Evolutionary conservation across 169 alveolate genomes (phyloP).

Genomic region (Babesia ovis): DNA sequence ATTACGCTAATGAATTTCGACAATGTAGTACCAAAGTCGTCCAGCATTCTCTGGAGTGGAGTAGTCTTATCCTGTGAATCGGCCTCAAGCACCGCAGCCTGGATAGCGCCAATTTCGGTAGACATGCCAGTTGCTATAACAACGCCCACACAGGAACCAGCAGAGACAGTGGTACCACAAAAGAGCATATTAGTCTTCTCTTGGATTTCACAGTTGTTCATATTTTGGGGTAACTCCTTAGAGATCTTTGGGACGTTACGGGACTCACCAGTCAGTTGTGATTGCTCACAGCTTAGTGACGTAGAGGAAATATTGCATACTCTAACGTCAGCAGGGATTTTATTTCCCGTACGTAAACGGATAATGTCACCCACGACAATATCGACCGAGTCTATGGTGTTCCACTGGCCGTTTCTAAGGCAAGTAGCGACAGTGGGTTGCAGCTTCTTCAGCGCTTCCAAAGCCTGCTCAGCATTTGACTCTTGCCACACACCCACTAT

Average conservation of each 20-base stretch:
- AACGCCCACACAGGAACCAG: constrained; percentile 93
- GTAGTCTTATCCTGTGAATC: constrained; percentile 91
- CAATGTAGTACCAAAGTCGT: constrained; percentile 91
- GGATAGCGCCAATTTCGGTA: constrained; percentile 97
- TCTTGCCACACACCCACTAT: constrained; percentile 98
- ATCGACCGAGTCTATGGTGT: constrained; percentile 86
- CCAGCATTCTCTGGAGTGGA: constrained; percentile 95
- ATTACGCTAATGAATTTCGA: constrained; percentile 90
- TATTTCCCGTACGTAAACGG: constrained; percentile 93
- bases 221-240: constrained; percentile 68
- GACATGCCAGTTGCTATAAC: constrained; percentile 96
- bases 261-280: constrained; percentile 96
- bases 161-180: constrained; percentile 91
- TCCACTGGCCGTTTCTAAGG: constrained; percentile 92
- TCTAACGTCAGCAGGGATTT: constrained; percentile 98
- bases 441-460: constrained; percentile 93
- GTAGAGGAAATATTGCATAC: constrained; percentile 90
- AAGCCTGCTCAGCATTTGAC: constrained; percentile 96
- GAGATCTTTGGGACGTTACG: constrained; percentile 84
- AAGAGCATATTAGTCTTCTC: constrained; percentile 88
- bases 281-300: constrained; percentile 92
- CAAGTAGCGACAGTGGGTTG: constrained; percentile 92
- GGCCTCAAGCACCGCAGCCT: constrained; percentile 93
- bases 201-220: constrained; percentile 80
- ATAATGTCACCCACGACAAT: constrained; percentile 98